Evolutionary conservation across 768 basidiomycete genomes (phyloP), one percentile per base, ranked within the genome.

Genomic region (Leucocoprinus sp.): DNA sequence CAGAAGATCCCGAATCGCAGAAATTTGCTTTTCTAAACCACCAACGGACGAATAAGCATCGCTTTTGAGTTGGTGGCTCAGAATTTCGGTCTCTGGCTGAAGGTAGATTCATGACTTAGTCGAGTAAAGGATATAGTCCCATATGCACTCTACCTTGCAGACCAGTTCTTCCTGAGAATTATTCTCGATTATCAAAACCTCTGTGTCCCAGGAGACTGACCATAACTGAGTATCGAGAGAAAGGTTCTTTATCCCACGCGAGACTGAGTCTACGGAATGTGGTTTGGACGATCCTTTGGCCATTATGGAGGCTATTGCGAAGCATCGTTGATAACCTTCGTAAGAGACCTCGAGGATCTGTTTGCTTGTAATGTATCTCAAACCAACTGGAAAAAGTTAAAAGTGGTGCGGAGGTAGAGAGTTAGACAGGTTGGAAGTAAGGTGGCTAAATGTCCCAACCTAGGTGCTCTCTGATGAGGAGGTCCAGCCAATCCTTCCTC

Each of bases 21-120:
- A 66, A 47, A 99, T 93, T 59, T 96, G 93, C 54, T 80, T 80
- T 56, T 81, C 72, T 31, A 98, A 74, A 2, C 96, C 96, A 15
- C 96, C 96, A 18, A 99, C 82, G 11, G 78, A 70, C 27, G 78
- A 69, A 55, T 93, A 96, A n/a, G 85, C 82, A 47, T 80, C 70
- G 29, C 64, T 61, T 33, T 57, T 54, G 12, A 70, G 55, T 48
- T 52, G 62, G 50, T 69, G 66, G n/a, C 68, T 61, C 41, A 76
- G 59, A 12, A 68, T 63, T 54, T 78, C 74, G 26, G 77, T 55
- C 43, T 72, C 70, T 42, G 62, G 62, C 72, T 78, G 50, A 23
- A 51, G 50, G 9, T 2, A 28, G 2, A 27, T 34, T 21, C 42
- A 33, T 28, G 29, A 19, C 11, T 37, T 24, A 28, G 51, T 51